phyloP scores from a whole-genome alignment of 345 rosid genomes.

The Psidium friedrichsthalianum region DNA sequence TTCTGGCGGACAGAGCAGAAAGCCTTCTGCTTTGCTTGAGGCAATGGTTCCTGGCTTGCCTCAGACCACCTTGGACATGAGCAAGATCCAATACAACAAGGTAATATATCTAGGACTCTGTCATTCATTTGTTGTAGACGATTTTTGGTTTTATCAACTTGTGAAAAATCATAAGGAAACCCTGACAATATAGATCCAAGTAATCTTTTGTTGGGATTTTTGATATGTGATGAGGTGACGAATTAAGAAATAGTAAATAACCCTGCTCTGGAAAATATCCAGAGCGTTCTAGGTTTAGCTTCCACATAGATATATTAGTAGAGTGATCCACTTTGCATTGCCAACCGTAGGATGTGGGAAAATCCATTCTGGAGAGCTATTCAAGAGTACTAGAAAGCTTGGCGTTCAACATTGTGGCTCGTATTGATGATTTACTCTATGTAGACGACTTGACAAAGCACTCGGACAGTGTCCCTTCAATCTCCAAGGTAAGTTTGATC shows the following conservation, averaged over 20 bases:
- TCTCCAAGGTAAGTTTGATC: constrained; percentile 41
- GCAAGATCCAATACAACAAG: constrained; percentile 95
- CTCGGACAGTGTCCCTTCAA: constrained; percentile 43
- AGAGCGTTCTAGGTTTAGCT: neutral
- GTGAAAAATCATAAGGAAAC: neutral
- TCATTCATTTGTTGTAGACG: neutral
- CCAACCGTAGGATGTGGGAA: constrained; percentile 69
- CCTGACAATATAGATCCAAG: neutral
- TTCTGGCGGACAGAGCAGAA: constrained; percentile 85
- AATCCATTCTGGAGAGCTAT: constrained; percentile 90
- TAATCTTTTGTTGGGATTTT: neutral
- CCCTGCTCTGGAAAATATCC: neutral
- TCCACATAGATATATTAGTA: neutral
- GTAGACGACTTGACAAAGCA: constrained; percentile 79
- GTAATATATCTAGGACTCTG: constrained; percentile 5
- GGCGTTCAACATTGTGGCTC: constrained; percentile 82
- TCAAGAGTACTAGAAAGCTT: constrained; percentile 89
- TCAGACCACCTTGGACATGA: constrained; percentile 87
- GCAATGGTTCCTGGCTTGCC: constrained; percentile 88
- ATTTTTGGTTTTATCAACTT: neutral
- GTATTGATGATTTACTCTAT: constrained; percentile 78
- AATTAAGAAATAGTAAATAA: neutral
- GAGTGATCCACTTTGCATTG: neutral
- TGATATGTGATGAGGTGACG: neutral
- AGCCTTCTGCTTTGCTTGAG: constrained; percentile 73